These are phyloP conservation scores for Nadsonia fulvescens DNA, from an alignment of 805 yeast species.

Conservation along the genomic window DNA sequence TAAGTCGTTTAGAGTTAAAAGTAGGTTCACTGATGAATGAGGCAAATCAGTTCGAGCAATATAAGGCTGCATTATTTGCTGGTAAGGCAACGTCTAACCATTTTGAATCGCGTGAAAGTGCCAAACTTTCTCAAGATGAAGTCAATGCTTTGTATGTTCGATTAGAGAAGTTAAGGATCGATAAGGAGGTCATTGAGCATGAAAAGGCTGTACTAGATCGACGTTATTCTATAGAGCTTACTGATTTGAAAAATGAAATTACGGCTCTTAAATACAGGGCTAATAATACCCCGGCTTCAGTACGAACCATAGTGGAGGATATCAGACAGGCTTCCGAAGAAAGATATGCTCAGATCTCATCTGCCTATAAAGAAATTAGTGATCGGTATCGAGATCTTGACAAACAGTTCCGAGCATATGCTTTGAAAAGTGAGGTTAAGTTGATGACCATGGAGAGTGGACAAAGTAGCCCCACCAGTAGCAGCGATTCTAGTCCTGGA, in stretches of 20 bases:
- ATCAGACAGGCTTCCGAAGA: slow-evolving; percentile 8
- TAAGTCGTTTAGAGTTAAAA: slow-evolving; percentile 12
- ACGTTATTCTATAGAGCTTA: slow-evolving; percentile 6
- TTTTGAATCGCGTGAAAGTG: slow-evolving; percentile 3
- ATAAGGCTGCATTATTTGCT: slow-evolving; percentile 2
- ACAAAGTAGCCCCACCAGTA: slow-evolving; percentile 9
- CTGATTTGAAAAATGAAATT: slow-evolving; percentile 8
- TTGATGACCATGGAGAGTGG: slow-evolving; percentile 15
- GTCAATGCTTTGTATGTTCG: background rate
- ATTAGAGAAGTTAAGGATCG: slow-evolving; percentile 4
- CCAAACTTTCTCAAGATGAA: background rate
- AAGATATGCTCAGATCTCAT: slow-evolving; percentile 11
- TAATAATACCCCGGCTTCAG: slow-evolving; percentile 4
- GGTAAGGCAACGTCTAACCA: slow-evolving; percentile 3
- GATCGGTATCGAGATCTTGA: slow-evolving; percentile 13
- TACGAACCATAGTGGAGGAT: slow-evolving; percentile 8
- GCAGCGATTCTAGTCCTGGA: slow-evolving; percentile 1
- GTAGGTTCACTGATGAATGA: slow-evolving; percentile 2
- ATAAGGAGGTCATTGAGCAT: slow-evolving; percentile 4
- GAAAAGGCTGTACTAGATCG: slow-evolving; percentile 7
- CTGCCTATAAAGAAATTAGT: slow-evolving; percentile 15
- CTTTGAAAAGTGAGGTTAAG: slow-evolving; percentile 3
- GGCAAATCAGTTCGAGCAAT: slow-evolving; percentile 1
- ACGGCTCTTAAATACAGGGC: slow-evolving; percentile 7
- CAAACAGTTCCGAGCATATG: slow-evolving; percentile 11